Evolutionary conservation across 257 asterid species (phyloP), one percentile per base, ranked within the genome.

Genomic region (Rhazya stricta): DNA sequence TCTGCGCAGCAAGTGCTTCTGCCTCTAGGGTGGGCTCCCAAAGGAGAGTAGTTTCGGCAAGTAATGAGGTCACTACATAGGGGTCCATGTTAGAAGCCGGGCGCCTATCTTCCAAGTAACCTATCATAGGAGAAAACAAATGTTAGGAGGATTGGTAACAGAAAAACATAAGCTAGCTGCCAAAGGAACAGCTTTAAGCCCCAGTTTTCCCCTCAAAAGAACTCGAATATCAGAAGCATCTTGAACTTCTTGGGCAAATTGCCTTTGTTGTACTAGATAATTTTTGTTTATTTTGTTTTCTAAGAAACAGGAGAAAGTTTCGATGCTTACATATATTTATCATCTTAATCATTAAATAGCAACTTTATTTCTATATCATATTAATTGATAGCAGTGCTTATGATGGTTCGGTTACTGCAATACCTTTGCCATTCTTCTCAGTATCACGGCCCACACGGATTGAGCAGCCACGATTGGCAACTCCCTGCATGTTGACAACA

Each of bases 1-100:
- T 92, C 81, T 89, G 96, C 21, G 98, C 97, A 53, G 94, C 94
- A 81, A 90, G 92, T 67, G 96, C 97, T 83, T 91, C 97, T 8
- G 97, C 89, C 86, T 90, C 96, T 46, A 91, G 94, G 6, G 92
- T 89, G 19, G 98, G 97, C 84, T 90, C 90, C 99, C 99, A 94
- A 73, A 94, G 82, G 58, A 94, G 29, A 36, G 99, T 94, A 77
- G 92, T 84, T 82, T 92, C 99, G 71, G 99, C 97, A 60, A 92
- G 97, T 79, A 94, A 80, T 67, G 90, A 76, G 2, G 96, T 94
- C 84, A 94, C 99, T 0, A 92, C 78, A 16, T 94, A 94, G 23
- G 99, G 99, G 72, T 94, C 99, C 99, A 94, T 94, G 96, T 94
- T 94, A 58, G 99, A 94, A 56, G 99, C 99, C 9, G 99, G 99